Percentiles rank a stretch among this genome's conserved stretches.
phyloP scores from a whole-genome alignment of 2,329 filamentous ascomycete species.

The Fusarium verrucosum region DNA sequence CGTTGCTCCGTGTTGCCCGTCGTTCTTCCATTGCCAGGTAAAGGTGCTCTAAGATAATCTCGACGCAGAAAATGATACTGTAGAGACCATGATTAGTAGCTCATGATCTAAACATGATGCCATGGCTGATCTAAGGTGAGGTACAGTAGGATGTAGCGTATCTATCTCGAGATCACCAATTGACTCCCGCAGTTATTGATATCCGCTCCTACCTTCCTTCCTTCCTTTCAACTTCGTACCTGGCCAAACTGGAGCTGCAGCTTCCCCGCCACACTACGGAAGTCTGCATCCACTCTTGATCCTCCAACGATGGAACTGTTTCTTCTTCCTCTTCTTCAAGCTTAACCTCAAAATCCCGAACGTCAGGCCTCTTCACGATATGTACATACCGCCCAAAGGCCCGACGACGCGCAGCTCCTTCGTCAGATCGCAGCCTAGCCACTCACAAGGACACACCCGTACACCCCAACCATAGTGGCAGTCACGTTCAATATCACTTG shows the following conservation, averaged over 20 bases:
- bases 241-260: slow-evolving; percentile 22
- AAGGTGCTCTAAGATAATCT: background rate
- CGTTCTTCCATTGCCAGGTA: slow-evolving; percentile 9
- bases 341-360: slow-evolving; percentile 22
- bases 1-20: slow-evolving; percentile 24
- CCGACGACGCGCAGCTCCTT: slow-evolving; percentile 8
- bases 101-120: background rate
- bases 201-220: background rate
- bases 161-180: too few species aligned
- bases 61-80: background rate
- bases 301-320: slow-evolving; percentile 10
- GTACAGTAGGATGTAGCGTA: background rate
- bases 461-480: slow-evolving; percentile 8
- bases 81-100: background rate
- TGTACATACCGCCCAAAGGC: background rate
- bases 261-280: slow-evolving; percentile 33
- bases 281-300: slow-evolving; percentile 25
- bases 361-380: slow-evolving; percentile 26
- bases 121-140: background rate
- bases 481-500: slow-evolving; percentile 28
- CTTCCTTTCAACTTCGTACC: slow-evolving; percentile 3
- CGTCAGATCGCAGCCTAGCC: background rate
- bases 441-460: slow-evolving; percentile 8
- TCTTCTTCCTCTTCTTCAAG: slow-evolving; percentile 12
- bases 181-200: background rate